phyloP scores from a whole-genome alignment of 164 flowering plant genomes.

The Nymphaea colorata region DNA sequence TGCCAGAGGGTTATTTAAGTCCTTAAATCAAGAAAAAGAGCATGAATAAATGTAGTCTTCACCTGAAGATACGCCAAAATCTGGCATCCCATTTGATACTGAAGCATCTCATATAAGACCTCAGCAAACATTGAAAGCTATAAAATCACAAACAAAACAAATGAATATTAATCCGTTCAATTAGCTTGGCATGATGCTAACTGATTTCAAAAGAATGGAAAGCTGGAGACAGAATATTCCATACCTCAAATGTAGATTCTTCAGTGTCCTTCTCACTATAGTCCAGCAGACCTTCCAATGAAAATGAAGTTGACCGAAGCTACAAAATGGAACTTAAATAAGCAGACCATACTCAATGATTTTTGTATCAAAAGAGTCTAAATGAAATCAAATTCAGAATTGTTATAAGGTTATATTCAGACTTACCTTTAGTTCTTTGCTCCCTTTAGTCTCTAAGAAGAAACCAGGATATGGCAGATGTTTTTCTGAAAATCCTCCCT shows the following conservation, averaged over 20 bases:
- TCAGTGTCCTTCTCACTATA: conserved; percentile 83
- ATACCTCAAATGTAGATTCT: conserved; percentile 92
- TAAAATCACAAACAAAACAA: conserved; percentile 4
- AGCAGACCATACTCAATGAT: not conserved
- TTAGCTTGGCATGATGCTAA: not conserved
- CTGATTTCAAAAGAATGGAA: not conserved
- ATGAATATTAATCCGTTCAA: not conserved
- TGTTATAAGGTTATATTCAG: not conserved
- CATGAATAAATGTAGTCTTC: not conserved
- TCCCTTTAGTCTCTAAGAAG: conserved; percentile 54
- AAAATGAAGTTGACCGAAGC: conserved; percentile 74
- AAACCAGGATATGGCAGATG: conserved; percentile 83
- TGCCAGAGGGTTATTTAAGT: not conserved
- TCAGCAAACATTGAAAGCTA: conserved; percentile 95
- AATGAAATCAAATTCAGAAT: not conserved
- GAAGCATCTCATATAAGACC: conserved; percentile 86
- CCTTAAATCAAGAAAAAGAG: not conserved
- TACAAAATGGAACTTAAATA: conserved; percentile 16
- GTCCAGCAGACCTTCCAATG: conserved; percentile 90
- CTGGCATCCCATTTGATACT: conserved; percentile 84
- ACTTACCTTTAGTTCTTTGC: conserved; percentile 67
- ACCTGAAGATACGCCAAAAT: conserved; percentile 81
- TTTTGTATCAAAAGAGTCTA: not conserved
- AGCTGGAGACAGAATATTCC: not conserved
- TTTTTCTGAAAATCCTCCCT: conserved; percentile 57